These are phyloP conservation scores for Lactarius vividus DNA, from an alignment of 768 basidiomycete species.

Conservation along the genomic window DNA sequence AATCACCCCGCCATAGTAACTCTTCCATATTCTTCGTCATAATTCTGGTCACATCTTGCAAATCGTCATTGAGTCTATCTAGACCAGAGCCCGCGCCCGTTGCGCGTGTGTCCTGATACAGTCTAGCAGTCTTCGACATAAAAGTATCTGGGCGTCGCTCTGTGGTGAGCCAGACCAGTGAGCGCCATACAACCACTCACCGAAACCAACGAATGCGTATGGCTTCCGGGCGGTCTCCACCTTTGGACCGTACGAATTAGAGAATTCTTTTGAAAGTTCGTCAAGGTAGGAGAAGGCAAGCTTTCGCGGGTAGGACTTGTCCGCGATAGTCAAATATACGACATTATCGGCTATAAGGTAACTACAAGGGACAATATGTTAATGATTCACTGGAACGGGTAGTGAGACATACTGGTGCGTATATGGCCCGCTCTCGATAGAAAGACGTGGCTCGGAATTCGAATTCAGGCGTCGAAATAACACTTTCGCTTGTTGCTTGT, in stretches of 20 bases:
- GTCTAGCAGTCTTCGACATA: slow-evolving; percentile 94
- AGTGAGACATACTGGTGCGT: slow-evolving; percentile 81
- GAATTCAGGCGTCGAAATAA: slow-evolving; percentile 92
- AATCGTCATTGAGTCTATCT: slow-evolving; percentile 89
- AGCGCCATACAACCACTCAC: slow-evolving; percentile 45
- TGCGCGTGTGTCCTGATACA: slow-evolving; percentile 92
- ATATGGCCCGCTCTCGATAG: slow-evolving; percentile 92
- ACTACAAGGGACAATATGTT: slow-evolving; percentile 42
- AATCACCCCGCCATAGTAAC: slow-evolving; percentile 95
- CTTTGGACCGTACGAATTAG: slow-evolving; percentile 86
- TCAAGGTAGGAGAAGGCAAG: slow-evolving; percentile 97
- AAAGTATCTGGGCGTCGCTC: slow-evolving; percentile 75
- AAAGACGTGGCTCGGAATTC: slow-evolving; percentile 93
- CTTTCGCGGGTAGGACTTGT: slow-evolving; percentile 96
- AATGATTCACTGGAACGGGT: background rate
- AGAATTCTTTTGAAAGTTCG: slow-evolving; percentile 95
- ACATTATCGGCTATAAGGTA: slow-evolving; percentile 95
- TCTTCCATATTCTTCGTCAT: slow-evolving; percentile 99
- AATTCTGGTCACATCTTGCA: slow-evolving; percentile 97
- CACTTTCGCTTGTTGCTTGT: slow-evolving; percentile 97
- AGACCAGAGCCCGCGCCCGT: slow-evolving; percentile 68
- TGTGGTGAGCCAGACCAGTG: slow-evolving; percentile 10
- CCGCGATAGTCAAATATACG: slow-evolving; percentile 91
- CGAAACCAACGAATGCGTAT: slow-evolving; percentile 99
- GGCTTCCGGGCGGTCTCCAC: slow-evolving; percentile 91